Evolutionary conservation across 129 eudicot genomes (phyloP), one percentile per base, ranked within the genome.

Genomic region (Artemisia annua): DNA sequence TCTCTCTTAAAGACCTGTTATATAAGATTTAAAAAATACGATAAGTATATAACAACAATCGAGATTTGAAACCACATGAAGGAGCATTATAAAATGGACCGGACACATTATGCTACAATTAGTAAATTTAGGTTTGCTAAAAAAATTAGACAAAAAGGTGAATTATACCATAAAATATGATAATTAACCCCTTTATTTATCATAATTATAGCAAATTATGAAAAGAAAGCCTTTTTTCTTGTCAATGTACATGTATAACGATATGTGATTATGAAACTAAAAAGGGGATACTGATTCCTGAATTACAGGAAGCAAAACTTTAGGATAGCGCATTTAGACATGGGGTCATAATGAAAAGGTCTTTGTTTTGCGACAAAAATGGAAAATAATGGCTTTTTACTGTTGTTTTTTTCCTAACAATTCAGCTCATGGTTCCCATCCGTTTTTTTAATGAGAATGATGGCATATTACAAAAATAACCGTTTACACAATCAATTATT

Each of bases 131-230:
- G 1, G 22, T 20, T 20, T 20, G 22, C 22, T 20, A 20, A 20
- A 20, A 20, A 20, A 20, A 20, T 20, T 20, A 20, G 22, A 20
- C 22, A 20, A 20, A 20, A 20, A 20, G 22, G 22, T 20, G 22
- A 20, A 20, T 20, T 20, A 20, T 20, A 20, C 22, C 22, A 20
- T 20, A 20, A 20, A 20, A 20, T 20, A 20, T 20, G 22, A 20
- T 20, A 0, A 20, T 20, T 20, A 20, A 35, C 61, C 77, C 44
- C 72, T 44, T 64, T 43, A 78, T 54, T 71, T 63, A 77, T 55
- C 61, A 53, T 26, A 78, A 78, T 71, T 62, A 78, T 63, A 53
- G n/a, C 39, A 78, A 44, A 46, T 64, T 64, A 78, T 71, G 82
- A 63, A 78, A 55, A 46, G 0, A 61, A 50, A 20, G 48, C 80